Base-by-base conservation (phyloP, 2,329 filamentous ascomycete genomes). In the Trichoderma cornu-damae region DNA sequence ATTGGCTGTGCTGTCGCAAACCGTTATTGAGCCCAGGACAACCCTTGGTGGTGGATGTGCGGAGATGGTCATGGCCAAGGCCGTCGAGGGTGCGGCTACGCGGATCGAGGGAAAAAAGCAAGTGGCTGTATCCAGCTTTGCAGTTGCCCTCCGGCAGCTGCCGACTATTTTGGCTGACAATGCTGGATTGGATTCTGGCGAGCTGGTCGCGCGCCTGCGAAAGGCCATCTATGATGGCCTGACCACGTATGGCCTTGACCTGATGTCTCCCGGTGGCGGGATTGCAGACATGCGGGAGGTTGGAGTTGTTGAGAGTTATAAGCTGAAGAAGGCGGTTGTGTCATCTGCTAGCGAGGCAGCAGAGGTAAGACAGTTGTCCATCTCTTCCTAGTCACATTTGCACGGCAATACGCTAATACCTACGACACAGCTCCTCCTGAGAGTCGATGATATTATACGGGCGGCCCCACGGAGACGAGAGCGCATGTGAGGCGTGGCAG, bases 51-150 rank as follows among this genome's bases (percentile, higher is more conserved):
- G 94, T 69, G 94, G 94, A 26, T 97, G 91, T 69, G 92, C 93
- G 4, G 94, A 99, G 82, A 97, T 97, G 93, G 78, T 96, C 65
- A 99, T 99, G 94, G 90, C 93, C 63, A 96, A 96, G 80, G 94
- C 94, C 6, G 94, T 99, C 20, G 93, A 96, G 70, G 89, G 88
- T 60, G 90, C 90, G 4, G 92, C 92, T 20, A 92, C 95, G 61
- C 93, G 96, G 67, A 89, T 96, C 6, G 91, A 94, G 65, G 94
- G 94, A 72, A 99, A 99, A 85, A 93, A 94, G 75, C 92, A 96
- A 66, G 81, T 96, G 68, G 94, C 94, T 2, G 93, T 97, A 18
- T 87, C 92, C 62, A 84, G 90, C 4, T 99, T 97, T 70, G 89
- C 93, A 22, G 81, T 87, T 58, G 94, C 94, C 28, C 81, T 99